Percentiles rank a stretch among this genome's conserved stretches.
These are phyloP conservation scores for Parafenestella ontariensis DNA, from an alignment of 2,329 filamentous ascomycete genomes.

Conservation along the genomic window DNA sequence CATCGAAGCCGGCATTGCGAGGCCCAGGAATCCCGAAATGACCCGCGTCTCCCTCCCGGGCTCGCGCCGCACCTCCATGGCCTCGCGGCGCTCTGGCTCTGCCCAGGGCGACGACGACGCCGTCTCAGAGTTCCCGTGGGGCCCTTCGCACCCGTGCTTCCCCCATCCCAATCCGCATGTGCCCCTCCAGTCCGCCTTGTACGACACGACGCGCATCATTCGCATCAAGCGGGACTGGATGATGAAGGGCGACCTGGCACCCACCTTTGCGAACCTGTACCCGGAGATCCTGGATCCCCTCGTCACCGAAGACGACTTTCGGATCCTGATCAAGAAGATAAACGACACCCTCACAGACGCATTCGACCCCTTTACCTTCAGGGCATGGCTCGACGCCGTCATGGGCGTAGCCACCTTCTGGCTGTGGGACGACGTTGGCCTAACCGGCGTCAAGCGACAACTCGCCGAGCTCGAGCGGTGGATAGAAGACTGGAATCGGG, in stretches of 20 bases:
- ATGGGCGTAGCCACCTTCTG: conserved; percentile 87
- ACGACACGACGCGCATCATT: conserved; percentile 83
- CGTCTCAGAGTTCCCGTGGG: conserved; percentile 77
- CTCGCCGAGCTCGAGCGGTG: conserved; percentile 76
- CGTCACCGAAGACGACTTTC: conserved; percentile 85
- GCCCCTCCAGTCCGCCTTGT: conserved; percentile 75
- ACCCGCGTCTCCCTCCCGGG: conserved; percentile 35
- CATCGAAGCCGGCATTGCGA: conserved; percentile 29
- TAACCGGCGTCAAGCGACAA: conserved; percentile 76
- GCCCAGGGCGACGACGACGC: conserved; percentile 54
- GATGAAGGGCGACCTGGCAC: conserved; percentile 84
- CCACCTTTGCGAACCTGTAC: conserved; percentile 93
- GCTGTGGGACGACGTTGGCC: conserved; percentile 90
- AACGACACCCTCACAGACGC: conserved; percentile 79
- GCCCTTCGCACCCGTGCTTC: conserved; percentile 90
- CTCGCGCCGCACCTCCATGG: conserved; percentile 39
- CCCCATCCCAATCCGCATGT: conserved; percentile 95
- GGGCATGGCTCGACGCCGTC: conserved; percentile 80
- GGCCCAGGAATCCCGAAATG: conserved; percentile 9
- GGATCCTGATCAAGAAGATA: conserved; percentile 78
- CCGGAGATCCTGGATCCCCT: conserved; percentile 93
- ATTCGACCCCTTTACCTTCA: conserved; percentile 77
- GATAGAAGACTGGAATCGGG: conserved; percentile 85
- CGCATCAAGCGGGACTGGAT: conserved; percentile 93
- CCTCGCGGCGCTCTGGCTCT: conserved; percentile 26